Base-by-base conservation (phyloP, 2,329 filamentous ascomycete species). In the Metarhizium brunneum region DNA sequence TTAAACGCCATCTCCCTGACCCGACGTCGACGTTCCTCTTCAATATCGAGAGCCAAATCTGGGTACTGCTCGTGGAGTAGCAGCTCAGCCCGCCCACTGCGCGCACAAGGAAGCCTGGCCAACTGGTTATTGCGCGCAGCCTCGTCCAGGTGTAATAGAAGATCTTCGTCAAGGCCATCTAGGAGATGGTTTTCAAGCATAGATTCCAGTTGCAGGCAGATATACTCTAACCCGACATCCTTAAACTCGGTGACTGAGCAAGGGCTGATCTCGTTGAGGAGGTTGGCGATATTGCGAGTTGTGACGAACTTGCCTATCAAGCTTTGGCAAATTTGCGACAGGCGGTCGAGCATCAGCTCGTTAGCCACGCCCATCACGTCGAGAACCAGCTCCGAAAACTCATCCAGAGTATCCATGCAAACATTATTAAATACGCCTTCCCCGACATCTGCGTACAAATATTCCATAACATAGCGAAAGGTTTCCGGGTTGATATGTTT, bases 181-280 rank as follows among this genome's bases (percentile, higher is more conserved):
- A 99, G 78, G 16, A 92, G 78, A 62, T 90, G 87, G 59, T 95
- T 96, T 65, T 96, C 91, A 52, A 99, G 83, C 79, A 97, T 90
- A 6, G 85, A 84, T 69, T 99, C 94, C 56, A 97, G 77, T 64
- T 96, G 95, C 48, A 96, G 75, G 64, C 91, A 96, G 25, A 96
- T 84, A 66, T 96, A 99, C 68, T 96, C 90, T 35, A 97, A 75
- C 0, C 88, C 89, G 10, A 88, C 87, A 62, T 94, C 83, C 69
- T 95, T 96, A 73, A 99, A 96, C 56, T 88, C 84, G 0, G 83
- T 83, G 6, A 96, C 85, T 0, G 87, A 87, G 66, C 88, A 95
- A 2, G 89, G 88, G 48, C 90, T 88, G 58, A 96, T 87, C 2
- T 87, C 87, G 65, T 95, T 96, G 11, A 99, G 77, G 16, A 97